Base-by-base conservation (phyloP, 169 alveolate species). In the Babesia divergens region DNA sequence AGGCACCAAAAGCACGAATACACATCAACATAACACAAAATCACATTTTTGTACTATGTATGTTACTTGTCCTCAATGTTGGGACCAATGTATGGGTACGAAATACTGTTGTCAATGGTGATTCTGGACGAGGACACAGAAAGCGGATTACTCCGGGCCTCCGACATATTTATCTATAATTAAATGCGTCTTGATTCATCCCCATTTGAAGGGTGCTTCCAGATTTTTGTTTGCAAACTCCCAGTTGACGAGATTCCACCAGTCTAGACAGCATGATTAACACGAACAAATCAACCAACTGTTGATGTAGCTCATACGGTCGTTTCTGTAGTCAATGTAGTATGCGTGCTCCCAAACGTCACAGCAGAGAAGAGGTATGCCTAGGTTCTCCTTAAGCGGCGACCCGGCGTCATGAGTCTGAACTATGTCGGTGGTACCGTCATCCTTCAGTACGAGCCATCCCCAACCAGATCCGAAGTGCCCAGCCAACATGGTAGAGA, bases 401-500 rank as follows among this genome's bases (percentile, higher is more conserved):
- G 91, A 82, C 16, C 95, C 97, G 46, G 96, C 95, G 74, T 95
- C 96, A 31, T 90, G 94, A 40, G 97, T 93, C 83, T 92, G 93
- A 66, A 90, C 91, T 62, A 95, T 93, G 66, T 91, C 94, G 28
- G 95, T 87, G 65, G 93, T 94, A 35, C 95, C 93, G 66, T 84
- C 84, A 53, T 93, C 84, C 89, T 95, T 93, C 75, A 91, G 89
- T 28, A 94, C 97, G 38, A 97, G 90, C 98, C 98, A 97, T 42
- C 96, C 98, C 99, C 99, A 97, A 18, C 99, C 99, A 49, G 98
- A 93, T 20, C 99, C 99, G 79, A 94, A 95, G 53, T 92, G 95
- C n/a, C 94, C 94, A 20, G 90, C 83, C n/a, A 95, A 94, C 29
- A 84, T 72, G 50, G 82, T 69, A 24, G 93, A 71, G 79, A 94